Base-by-base conservation (phyloP, 1,284 basidiomycete species). In the Sanguinoderma infundibulare region DNA sequence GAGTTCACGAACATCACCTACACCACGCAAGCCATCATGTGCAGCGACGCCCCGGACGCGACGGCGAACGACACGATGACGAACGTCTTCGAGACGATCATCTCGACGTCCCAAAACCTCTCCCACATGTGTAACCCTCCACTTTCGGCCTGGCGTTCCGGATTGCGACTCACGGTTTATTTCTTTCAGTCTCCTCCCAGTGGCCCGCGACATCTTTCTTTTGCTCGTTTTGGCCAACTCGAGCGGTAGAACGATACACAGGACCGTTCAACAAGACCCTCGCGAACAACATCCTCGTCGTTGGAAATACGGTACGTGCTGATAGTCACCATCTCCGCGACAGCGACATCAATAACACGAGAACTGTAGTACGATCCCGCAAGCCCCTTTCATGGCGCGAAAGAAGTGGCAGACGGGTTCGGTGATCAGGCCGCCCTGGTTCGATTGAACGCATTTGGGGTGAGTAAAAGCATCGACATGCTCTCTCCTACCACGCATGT, bases 201-300 rank as follows among this genome's bases (percentile, higher is more conserved):
- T 0, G 66, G 60, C 57, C 65, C 60, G 7, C 54, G 34, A 55
- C 22, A n/a, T n/a, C n/a, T n/a, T n/a, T n/a, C n/a, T n/a, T n/a
- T n/a, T 64, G 64, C 26, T 35, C 55, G n/a, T 54, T 61, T 24
- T 68, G 67, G 67, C 63, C 67, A 1, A 59, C 55, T 1, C 68
- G 68, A n/a, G 65, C 69, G 0, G 65, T 68, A 1, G 70, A 72
- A 57, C 39, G 69, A 38, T 72, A 67, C 55, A 58, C 46, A 5
- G 69, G 70, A 1, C 66, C 69, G n/a, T 71, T 68, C 53, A 67
- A 71, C 53, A 64, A 61, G 34, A 67, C 57, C 9, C 67, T 69
- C 15, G 58, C 64, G 4, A 68, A 70, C 53, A 50, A 47, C 5
- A 62, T 72, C 24, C 49, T 72, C 5, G 55, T 71, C 15, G 61